These are phyloP conservation scores for Cyanophora paradoxa DNA, from an alignment of 78 protist genomes.

Conservation along the genomic window DNA sequence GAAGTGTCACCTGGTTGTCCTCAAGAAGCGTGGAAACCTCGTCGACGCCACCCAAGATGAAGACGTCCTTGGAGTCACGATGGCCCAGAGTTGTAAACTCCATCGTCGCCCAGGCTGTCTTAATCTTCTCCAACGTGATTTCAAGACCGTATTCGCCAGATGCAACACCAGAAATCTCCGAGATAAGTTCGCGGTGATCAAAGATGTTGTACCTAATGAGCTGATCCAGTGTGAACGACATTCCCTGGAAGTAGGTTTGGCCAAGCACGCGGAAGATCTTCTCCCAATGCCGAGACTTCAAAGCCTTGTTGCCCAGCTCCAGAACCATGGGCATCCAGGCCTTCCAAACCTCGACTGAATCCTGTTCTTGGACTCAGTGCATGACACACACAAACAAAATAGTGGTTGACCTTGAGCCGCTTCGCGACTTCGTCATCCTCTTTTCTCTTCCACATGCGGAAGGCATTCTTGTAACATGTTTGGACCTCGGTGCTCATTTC, in stretches of 20 bases:
- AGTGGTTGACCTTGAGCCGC: constrained; percentile 12
- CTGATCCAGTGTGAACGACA: constrained; percentile 26
- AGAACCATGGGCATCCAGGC: not conserved
- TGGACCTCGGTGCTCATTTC: too few relatives aligned
- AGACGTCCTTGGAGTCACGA: constrained; percentile 37
- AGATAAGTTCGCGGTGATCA: constrained; percentile 6
- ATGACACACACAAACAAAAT: too few relatives aligned
- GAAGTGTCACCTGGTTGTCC: constrained; percentile 38
- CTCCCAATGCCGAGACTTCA: constrained; percentile 24
- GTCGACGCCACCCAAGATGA: constrained; percentile 52
- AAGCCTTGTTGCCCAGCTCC: constrained; percentile 22
- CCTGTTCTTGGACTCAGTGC: too few relatives aligned
- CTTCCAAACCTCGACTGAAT: constrained; percentile 8
- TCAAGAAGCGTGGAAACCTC: constrained; percentile 35
- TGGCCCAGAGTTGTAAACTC: constrained; percentile 18
- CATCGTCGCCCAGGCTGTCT: constrained; percentile 22
- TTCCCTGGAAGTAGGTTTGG: not conserved
- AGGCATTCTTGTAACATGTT: constrained; percentile 4
- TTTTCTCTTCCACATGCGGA: not conserved
- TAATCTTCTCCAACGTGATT: constrained; percentile 35
- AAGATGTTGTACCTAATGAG: constrained; percentile 17
- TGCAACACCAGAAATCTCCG: constrained; percentile 46
- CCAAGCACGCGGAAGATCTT: constrained; percentile 27
- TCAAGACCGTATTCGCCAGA: constrained; percentile 49
- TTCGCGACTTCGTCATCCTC: constrained; percentile 24